Percentiles rank a stretch among this genome's conserved stretches.
Conservation (phyloP, 2,329 filamentous ascomycete species). For the Ophiosphaerella narmari region DNA sequence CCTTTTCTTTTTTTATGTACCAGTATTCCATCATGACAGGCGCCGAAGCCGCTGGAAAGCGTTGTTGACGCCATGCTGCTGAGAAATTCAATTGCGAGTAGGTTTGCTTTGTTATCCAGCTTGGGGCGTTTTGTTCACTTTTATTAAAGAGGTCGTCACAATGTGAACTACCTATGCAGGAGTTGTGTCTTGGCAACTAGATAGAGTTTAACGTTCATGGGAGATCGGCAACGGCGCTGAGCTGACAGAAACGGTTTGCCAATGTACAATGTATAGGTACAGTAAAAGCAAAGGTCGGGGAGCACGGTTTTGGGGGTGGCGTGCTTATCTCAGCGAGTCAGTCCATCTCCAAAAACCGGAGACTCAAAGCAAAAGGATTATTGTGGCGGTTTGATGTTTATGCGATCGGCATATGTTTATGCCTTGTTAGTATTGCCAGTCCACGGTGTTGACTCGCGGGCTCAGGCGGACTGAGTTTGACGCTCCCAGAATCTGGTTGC, state of each 20-base stretch:
- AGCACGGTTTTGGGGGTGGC: too few relatives aligned
- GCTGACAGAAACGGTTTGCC: too few relatives aligned
- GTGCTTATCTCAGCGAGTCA: too few relatives aligned
- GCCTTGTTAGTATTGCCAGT: too few relatives aligned
- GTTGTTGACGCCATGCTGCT: constrained; percentile 21
- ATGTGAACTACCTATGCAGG: constrained; percentile 21
- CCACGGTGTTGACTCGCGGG: too few relatives aligned
- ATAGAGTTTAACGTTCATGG: constrained; percentile 8
- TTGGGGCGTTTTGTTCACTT: constrained; percentile 19
- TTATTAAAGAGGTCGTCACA: constrained; percentile 12
- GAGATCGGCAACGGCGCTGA: neutral
- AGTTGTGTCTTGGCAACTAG: constrained; percentile 32
- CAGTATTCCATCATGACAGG: constrained; percentile 9
- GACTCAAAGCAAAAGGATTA: too few relatives aligned
- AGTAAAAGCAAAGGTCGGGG: too few relatives aligned
- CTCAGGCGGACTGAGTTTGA: neutral
- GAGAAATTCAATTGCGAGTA: constrained; percentile 14
- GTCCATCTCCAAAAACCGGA: too few relatives aligned
- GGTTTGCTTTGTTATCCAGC: constrained; percentile 5
- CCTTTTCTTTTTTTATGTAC: constrained; percentile 18
- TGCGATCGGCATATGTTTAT: too few relatives aligned
- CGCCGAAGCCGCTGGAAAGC: constrained; percentile 7
- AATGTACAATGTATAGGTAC: too few relatives aligned
- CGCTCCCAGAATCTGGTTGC: constrained; percentile 12
- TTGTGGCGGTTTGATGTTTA: too few relatives aligned